Percentiles rank a stretch among this genome's conserved stretches.
Conservation (phyloP, 345 rosid genomes). For the Arabidopsis thaliana region TAIR10.1 NC_003070.9:25005001-25005500, state of each 20-base stretch:
- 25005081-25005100: constrained; percentile 53
- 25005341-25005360: neutral
- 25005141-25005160: constrained; percentile 39
- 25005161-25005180: neutral
- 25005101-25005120: constrained; percentile 49
- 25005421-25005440: neutral
- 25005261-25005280: neutral
- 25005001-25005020: constrained; percentile 48
- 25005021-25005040: constrained; percentile 40
- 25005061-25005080: constrained; percentile 54
- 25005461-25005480: neutral
- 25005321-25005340: neutral
- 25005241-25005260: neutral
- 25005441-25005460: neutral
- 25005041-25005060: constrained; percentile 49
- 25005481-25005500: neutral
- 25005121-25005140: constrained; percentile 19
- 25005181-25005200: constrained; percentile 12
- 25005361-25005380: neutral
- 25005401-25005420: constrained; percentile 10
- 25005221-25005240: constrained; percentile 22
- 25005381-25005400: neutral
- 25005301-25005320: neutral
- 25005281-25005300: neutral
- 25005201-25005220: constrained; percentile 7